A percentile compares a stretch with the other conserved stretches of the same genome.
These are phyloP conservation scores for Trichosanthes truncata DNA, from an alignment of 306 rosid genomes.

Conservation along the genomic window DNA sequence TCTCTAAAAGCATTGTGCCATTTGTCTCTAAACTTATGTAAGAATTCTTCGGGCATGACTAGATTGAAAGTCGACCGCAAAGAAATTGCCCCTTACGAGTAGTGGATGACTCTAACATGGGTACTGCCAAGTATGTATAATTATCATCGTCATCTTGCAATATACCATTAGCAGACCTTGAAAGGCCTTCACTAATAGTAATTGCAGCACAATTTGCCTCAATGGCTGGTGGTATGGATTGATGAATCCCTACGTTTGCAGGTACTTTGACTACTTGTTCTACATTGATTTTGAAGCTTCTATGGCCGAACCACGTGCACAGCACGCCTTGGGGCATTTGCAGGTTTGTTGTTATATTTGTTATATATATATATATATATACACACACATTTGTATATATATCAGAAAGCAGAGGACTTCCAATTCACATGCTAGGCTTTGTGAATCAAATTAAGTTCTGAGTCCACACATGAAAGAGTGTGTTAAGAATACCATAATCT, in stretches of 20 bases:
- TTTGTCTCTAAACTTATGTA: background rate
- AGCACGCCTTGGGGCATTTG: slow-evolving; percentile 59
- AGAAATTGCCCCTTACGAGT: slow-evolving; percentile 56
- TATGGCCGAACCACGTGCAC: slow-evolving; percentile 81
- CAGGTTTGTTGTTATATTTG: slow-evolving; percentile 36
- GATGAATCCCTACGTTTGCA: slow-evolving; percentile 19
- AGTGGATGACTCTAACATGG: slow-evolving; percentile 67
- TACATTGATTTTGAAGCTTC: slow-evolving; percentile 87
- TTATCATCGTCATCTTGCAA: background rate
- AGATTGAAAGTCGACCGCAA: slow-evolving; percentile 86
- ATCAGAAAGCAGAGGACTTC: too few species aligned
- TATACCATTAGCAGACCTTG: background rate
- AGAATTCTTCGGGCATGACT: background rate
- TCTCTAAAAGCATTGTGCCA: background rate
- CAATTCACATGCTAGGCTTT: background rate
- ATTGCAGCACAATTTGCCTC: background rate
- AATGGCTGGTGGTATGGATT: background rate
- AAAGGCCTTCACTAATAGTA: background rate
- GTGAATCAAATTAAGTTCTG: background rate
- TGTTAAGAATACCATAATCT: background rate
- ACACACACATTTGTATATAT: too few species aligned
- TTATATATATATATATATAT: background rate
- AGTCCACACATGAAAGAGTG: background rate
- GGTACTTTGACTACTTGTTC: slow-evolving; percentile 82
- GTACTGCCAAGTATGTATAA: slow-evolving; percentile 63